Base-by-base conservation (phyloP, 1,139 yeast species). In the Hyphopichia pseudoburtonii region DNA sequence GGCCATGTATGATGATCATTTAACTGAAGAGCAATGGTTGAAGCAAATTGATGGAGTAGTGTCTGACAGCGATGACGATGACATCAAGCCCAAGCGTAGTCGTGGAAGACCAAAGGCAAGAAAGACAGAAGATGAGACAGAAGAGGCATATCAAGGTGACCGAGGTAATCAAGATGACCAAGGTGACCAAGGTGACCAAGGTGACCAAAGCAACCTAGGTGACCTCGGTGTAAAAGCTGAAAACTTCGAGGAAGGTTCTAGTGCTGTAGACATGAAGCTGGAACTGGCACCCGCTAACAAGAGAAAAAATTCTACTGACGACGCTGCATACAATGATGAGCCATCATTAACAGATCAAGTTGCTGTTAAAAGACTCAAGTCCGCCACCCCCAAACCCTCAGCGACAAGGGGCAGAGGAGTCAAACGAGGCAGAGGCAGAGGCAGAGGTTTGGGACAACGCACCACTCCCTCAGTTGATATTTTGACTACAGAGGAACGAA, bases 11-110 rank as follows among this genome's bases (percentile, higher is more conserved):
- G 86, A 82, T 46, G 90, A 83, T 52, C 77, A 82, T 42, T 60
- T 84, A 48, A 77, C 88, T 3, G 94, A 85, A 58, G 90, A 82
- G 43, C 89, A 84, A 57, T 85, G 92, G 92, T 64, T 85, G 42
- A 70, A 64, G 51, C 77, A 78, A 46, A 76, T 79, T 40, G 85
- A 79, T 33, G 77, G 76, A 2, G 58, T 67, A 11, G 55, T 62
- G 2, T 65, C 72, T 2, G 74, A 66, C 31, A 59, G 55, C 15
- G 69, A 61, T 28, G 54, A 56, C 28, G 69, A 63, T 17, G 53
- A 50, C 8, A 62, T 51, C 4, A 47, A 34, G 26, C 51, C 50
- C 3, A 60, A 51, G 37, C 48, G 56, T 25, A 38, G 44, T 25
- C 54, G 63, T 41, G 60, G 59, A 2, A 55, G 64, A 40, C 54